A percentile compares a stretch with the other conserved stretches of the same genome.
phyloP scores from a whole-genome alignment of 495 filamentous ascomycete species.

The Talaromyces liani region DNA sequence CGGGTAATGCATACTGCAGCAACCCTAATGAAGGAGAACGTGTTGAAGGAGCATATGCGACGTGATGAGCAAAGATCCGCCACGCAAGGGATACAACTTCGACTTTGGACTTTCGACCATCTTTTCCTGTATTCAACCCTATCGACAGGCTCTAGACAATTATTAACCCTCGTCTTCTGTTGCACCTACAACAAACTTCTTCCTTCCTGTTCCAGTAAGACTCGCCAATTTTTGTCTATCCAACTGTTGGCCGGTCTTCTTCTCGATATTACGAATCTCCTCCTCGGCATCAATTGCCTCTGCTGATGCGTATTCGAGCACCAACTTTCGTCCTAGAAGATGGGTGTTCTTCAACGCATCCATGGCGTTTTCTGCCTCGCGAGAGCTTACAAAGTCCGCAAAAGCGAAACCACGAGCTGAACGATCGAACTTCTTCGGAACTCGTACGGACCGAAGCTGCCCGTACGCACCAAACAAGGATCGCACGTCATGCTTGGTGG shows the following conservation, averaged over 20 bases:
- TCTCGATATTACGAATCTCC: conserved; percentile 91
- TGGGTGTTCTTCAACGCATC: conserved; percentile 87
- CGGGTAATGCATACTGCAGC: conserved; percentile 8
- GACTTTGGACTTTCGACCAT: neutral
- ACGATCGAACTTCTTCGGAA: conserved; percentile 90
- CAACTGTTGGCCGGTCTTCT: conserved; percentile 81
- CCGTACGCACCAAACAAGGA: conserved; percentile 83
- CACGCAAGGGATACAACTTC: conserved; percentile 9
- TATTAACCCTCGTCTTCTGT: conserved; percentile 54
- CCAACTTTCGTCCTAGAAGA: conserved; percentile 78
- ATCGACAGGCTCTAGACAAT: conserved; percentile 4
- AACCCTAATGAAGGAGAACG: conserved; percentile 11
- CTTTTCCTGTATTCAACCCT: conserved; percentile 6
- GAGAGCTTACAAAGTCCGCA: conserved; percentile 86
- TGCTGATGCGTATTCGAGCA: conserved; percentile 80
- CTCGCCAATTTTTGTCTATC: conserved; percentile 83
- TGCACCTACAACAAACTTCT: conserved; percentile 76
- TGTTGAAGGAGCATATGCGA: conserved; percentile 10
- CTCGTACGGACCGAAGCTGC: conserved; percentile 80
- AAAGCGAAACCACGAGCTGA: conserved; percentile 90
- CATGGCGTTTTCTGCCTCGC: conserved; percentile 90
- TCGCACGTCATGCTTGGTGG: conserved; percentile 83
- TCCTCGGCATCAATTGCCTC: conserved; percentile 88
- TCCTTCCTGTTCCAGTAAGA: conserved; percentile 73
- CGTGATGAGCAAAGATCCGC: neutral